Evolutionary conservation across 2,329 filamentous ascomycete species (phyloP).

Genomic region (Penicillium glabrum): DNA sequence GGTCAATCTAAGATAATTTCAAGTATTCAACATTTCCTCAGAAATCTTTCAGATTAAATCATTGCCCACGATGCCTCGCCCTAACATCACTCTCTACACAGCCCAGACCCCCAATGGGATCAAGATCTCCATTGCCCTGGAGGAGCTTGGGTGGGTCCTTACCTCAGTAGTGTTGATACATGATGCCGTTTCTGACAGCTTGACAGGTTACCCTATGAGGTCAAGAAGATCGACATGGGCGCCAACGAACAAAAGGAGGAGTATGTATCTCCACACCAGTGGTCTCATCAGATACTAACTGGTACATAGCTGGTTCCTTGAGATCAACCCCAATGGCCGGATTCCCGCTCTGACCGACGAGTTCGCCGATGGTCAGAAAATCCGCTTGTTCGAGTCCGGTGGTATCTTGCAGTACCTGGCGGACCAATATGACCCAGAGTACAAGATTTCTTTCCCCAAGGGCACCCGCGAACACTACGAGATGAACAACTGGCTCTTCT

Average conservation of each 20-base stretch:
- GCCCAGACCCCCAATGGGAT: constrained; percentile 83
- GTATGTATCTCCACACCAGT: constrained; percentile 22
- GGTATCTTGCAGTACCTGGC: constrained; percentile 82
- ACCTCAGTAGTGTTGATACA: background rate
- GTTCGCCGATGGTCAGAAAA: constrained; percentile 68
- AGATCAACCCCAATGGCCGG: constrained; percentile 89
- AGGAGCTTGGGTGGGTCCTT: constrained; percentile 67
- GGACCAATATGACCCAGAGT: constrained; percentile 74
- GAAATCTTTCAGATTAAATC: background rate
- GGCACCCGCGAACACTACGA: constrained; percentile 76
- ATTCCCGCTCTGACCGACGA: constrained; percentile 85
- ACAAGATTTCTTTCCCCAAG: constrained; percentile 77
- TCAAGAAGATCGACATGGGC: constrained; percentile 67
- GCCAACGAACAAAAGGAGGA: constrained; percentile 78
- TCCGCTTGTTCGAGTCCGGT: constrained; percentile 79
- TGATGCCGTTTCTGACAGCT: constrained; percentile 13
- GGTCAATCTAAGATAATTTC: background rate
- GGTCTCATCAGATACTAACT: constrained; percentile 5
- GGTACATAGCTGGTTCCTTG: constrained; percentile 68
- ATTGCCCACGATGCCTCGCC: constrained; percentile 29
- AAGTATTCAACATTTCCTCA: background rate
- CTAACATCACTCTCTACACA: constrained; percentile 80
- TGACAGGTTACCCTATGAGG: constrained; percentile 68
- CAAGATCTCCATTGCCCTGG: constrained; percentile 82
- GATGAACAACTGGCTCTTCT: constrained; percentile 74